Evolutionary conservation across 805 yeast genomes (phyloP), one percentile per base, ranked within the genome.

Genomic region (Cyberlindnera lachancei): DNA sequence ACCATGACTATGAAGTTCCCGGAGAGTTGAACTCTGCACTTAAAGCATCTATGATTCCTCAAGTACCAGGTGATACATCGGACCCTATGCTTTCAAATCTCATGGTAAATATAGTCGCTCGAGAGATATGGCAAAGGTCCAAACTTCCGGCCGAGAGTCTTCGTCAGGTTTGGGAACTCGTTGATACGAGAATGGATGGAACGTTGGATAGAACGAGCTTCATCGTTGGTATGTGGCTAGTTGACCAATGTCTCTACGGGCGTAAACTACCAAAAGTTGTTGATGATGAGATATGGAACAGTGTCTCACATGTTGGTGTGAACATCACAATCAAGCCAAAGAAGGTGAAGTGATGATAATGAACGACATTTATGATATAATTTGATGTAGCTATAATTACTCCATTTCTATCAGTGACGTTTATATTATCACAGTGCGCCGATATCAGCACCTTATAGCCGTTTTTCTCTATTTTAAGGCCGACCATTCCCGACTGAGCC

Each of bases 191-290:
- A 43, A 56, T 63, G 28, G 92, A 82, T 52, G 94, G 95, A 0
- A 73, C 83, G 1, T 61, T 92, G 34, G 80, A 78, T 44, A 73
- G 84, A 40, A 79, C 76, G 23, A 90, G 88, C 41, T 92, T 92
- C 48, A 61, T 90, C 20, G 90, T 88, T n/a, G 98, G 98, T 0
- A 88, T 84, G 82, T 92, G 98, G 98, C 58, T 88, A 5, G 88
- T 92, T 3, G 99, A 92, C 55, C 98, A 92, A 58, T 84, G 96
- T 52, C 64, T 92, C 11, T 92, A 90, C 52, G 98, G 98, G 0
- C 66, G 94, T 24, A 92, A 92, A 53, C 60, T 92, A 30, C 97
- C 98, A 0, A 68, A 72, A 37, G 58, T 58, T 23, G 72, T 92
- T 6, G 76, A 71, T 25, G 73, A 70, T 5, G 69, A 66, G 18